Conservation (phyloP, 805 yeast genomes). For the Priceomyces haplophilus region DNA sequence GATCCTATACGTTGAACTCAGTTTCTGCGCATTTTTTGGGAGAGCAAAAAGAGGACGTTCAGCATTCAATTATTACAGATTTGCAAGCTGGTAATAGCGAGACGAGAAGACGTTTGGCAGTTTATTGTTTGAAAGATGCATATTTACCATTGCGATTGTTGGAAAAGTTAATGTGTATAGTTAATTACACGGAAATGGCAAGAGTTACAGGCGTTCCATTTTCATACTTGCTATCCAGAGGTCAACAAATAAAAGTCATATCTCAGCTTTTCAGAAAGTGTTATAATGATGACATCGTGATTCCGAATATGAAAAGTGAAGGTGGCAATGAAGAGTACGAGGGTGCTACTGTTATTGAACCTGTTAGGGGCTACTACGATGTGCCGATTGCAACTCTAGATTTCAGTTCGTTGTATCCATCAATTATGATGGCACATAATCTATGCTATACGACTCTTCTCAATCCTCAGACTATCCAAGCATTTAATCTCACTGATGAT, state of each 20-base stretch:
- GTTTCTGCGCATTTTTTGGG: slow-evolving; percentile 91
- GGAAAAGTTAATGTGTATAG: slow-evolving; percentile 93
- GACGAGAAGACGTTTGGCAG: slow-evolving; percentile 92
- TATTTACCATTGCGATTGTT: slow-evolving; percentile 82
- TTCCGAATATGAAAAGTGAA: slow-evolving; percentile 83
- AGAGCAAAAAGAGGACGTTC: slow-evolving; percentile 98
- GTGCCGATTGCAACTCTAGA: slow-evolving; percentile 97
- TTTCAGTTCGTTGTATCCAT: slow-evolving; percentile 95
- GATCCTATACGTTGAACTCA: slow-evolving; percentile 92
- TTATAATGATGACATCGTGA: slow-evolving; percentile 75
- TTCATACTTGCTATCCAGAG: slow-evolving; percentile 81
- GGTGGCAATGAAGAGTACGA: slow-evolving; percentile 91
- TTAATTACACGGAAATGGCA: slow-evolving; percentile 98
- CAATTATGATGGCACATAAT: slow-evolving; percentile 99
- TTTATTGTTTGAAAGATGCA: slow-evolving; percentile 95
- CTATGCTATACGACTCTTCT: slow-evolving; percentile 90
- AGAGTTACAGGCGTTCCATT: slow-evolving; percentile 99
- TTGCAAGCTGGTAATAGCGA: slow-evolving; percentile 90
- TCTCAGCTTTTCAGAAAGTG: slow-evolving; percentile 95
- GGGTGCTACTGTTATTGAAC: slow-evolving; percentile 99
- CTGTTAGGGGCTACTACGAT: slow-evolving; percentile 90
- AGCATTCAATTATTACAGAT: slow-evolving; percentile 92
- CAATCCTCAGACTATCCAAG: slow-evolving; percentile 63
- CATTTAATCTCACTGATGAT: slow-evolving; percentile 58
- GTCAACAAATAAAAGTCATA: slow-evolving; percentile 96